Conservation (phyloP, 805 yeast genomes). For the Lipomyces starkeyi region DNA sequence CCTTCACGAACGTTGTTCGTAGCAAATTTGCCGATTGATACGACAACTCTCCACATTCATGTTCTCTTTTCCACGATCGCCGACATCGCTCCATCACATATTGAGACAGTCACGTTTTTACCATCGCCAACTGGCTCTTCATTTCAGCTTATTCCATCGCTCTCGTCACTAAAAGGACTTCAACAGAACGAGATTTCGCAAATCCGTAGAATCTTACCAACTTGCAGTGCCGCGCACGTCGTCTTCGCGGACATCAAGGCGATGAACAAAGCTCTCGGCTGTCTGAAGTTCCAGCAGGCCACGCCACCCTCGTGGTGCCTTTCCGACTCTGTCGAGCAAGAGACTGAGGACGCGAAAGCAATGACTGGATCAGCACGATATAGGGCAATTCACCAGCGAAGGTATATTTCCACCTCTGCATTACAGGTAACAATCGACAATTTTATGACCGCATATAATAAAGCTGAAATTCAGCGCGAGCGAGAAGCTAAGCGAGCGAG, state of each 20-base stretch:
- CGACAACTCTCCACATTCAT: conserved; percentile 36
- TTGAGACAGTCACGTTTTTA: conserved; percentile 21
- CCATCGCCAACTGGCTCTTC: conserved; percentile 44
- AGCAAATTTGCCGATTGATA: conserved; percentile 33
- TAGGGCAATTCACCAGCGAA: conserved; percentile 47
- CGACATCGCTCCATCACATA: background rate
- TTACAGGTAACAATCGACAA: conserved; percentile 63
- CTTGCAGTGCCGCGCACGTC: conserved; percentile 25
- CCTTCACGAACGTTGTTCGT: conserved; percentile 39
- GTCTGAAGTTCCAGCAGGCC: conserved; percentile 47
- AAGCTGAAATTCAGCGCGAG: conserved; percentile 56
- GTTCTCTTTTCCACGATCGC: conserved; percentile 36
- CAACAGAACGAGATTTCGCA: conserved; percentile 6
- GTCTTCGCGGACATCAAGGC: conserved; percentile 50
- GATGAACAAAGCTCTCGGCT: conserved; percentile 65
- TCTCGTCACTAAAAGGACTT: conserved; percentile 20
- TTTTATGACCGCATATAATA: conserved; percentile 69
- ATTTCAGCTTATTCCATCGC: conserved; percentile 39
- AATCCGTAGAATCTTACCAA: conserved; percentile 39
- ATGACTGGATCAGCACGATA: conserved; percentile 48
- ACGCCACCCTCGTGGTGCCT: conserved; percentile 72
- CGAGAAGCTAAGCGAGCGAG: conserved; percentile 31
- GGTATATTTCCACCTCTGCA: conserved; percentile 53
- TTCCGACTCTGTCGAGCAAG: conserved; percentile 67
- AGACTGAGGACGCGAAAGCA: conserved; percentile 46